Conservation (phyloP, 2,329 filamentous ascomycete genomes). For the Phaeosphaeria sp. region DNA sequence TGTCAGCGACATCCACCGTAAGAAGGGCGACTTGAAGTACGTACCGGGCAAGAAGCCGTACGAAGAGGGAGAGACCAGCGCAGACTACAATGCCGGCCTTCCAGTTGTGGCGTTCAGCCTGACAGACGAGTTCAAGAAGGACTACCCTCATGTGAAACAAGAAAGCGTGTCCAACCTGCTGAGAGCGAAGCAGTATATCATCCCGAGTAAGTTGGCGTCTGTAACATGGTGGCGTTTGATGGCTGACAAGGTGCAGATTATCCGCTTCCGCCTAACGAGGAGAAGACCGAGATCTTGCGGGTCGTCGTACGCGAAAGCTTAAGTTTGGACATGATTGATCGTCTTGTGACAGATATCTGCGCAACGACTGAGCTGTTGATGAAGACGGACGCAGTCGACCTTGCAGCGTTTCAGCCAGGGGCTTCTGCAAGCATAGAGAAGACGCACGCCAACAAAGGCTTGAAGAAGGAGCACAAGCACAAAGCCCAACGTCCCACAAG, state of each 20-base stretch:
- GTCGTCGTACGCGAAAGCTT: conserved; percentile 72
- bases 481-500: conserved; percentile 55
- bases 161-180: conserved; percentile 68
- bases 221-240: not conserved
- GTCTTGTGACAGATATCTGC: conserved; percentile 67
- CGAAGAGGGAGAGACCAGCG: conserved; percentile 57
- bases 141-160: conserved; percentile 70
- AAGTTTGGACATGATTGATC: conserved; percentile 71
- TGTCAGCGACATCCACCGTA: conserved; percentile 70
- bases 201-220: conserved; percentile 61
- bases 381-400: conserved; percentile 59
- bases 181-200: conserved; percentile 72
- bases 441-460: conserved; percentile 46
- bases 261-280: conserved; percentile 67
- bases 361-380: conserved; percentile 68
- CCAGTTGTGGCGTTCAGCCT: conserved; percentile 74
- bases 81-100: conserved; percentile 68
- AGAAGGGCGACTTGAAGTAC: conserved; percentile 56
- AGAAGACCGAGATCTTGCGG: conserved; percentile 70
- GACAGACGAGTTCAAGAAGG: conserved; percentile 63
- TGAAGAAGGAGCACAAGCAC: conserved; percentile 51
- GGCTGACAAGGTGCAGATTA: conserved; percentile 59
- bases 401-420: conserved; percentile 57
- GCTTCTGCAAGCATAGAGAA: conserved; percentile 51
- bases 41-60: conserved; percentile 52